These are phyloP conservation scores for Colletotrichum tabaci DNA, from an alignment of 2,329 filamentous ascomycete genomes.

Conservation along the genomic window DNA sequence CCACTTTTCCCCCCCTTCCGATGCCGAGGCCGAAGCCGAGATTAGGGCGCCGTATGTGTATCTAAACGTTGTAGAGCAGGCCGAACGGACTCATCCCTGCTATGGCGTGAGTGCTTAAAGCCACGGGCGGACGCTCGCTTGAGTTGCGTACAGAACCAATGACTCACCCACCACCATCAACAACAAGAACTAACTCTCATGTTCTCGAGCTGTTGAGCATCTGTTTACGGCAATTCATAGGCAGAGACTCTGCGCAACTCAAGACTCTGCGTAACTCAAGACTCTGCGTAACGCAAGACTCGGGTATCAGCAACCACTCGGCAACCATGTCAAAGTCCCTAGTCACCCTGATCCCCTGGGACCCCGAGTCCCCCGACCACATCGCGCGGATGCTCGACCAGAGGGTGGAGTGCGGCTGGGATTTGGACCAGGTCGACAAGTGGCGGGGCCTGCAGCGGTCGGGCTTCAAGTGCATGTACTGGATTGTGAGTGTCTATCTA, in stretches of 20 bases:
- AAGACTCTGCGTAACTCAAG: too few species aligned
- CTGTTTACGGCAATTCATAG: too few species aligned
- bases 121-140: too few species aligned
- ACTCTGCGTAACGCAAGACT: too few species aligned
- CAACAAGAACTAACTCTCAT: not conserved
- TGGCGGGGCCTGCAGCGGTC: conserved; percentile 45
- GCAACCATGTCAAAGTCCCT: conserved; percentile 13
- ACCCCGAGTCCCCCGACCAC: conserved; percentile 45
- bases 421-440: conserved; percentile 36
- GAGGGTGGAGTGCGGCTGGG: conserved; percentile 48
- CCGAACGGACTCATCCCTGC: not conserved
- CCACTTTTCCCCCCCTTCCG: not conserved
- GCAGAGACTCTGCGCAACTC: too few species aligned
- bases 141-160: too few species aligned
- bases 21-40: not conserved
- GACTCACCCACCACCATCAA: not conserved
- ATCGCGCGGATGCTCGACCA: conserved; percentile 45
- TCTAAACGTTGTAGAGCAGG: not conserved
- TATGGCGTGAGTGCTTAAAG: too few species aligned
- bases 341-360: conserved; percentile 47
- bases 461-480: conserved; percentile 44
- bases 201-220: not conserved
- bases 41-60: not conserved
- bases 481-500: conserved; percentile 40
- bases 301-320: not conserved